phyloP scores from a whole-genome alignment of 2,329 filamentous ascomycete genomes.

The Penicillium sp. region DNA sequence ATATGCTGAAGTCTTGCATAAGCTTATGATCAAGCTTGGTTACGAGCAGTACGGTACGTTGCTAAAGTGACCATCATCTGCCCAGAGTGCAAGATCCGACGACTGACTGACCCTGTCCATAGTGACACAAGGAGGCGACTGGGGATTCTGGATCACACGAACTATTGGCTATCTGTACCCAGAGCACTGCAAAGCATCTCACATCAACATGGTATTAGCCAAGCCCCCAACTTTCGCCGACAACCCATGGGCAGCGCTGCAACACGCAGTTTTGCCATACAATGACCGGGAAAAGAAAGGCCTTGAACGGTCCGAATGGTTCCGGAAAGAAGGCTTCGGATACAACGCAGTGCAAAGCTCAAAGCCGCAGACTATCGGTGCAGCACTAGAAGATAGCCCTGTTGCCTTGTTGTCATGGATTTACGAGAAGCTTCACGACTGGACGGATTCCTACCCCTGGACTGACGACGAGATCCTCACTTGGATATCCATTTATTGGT shows the following conservation, averaged over 20 bases:
- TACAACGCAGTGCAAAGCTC: constrained; percentile 62
- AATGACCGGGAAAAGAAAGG: constrained; percentile 18
- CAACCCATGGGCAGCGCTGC: constrained; percentile 54
- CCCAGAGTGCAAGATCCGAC: no score
- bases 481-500: constrained; percentile 72
- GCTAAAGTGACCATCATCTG: background rate
- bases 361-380: constrained; percentile 69
- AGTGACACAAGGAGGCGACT: constrained; percentile 63
- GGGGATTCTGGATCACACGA: constrained; percentile 63
- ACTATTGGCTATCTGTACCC: constrained; percentile 60
- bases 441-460: constrained; percentile 71
- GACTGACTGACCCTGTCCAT: background rate
- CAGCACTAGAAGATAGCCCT: constrained; percentile 65
- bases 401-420: constrained; percentile 72
- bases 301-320: constrained; percentile 18
- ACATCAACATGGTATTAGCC: constrained; percentile 58
- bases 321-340: constrained; percentile 30
- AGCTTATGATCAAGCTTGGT: constrained; percentile 65
- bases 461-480: constrained; percentile 71
- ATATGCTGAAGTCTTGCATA: constrained; percentile 63
- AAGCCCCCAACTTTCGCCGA: constrained; percentile 48
- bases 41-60: constrained; percentile 56
- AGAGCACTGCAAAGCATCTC: constrained; percentile 54
- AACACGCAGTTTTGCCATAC: constrained; percentile 21
- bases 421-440: constrained; percentile 75